These are phyloP conservation scores for Wickerhamiella azymoides DNA, from an alignment of 805 yeast species.

Conservation along the genomic window DNA sequence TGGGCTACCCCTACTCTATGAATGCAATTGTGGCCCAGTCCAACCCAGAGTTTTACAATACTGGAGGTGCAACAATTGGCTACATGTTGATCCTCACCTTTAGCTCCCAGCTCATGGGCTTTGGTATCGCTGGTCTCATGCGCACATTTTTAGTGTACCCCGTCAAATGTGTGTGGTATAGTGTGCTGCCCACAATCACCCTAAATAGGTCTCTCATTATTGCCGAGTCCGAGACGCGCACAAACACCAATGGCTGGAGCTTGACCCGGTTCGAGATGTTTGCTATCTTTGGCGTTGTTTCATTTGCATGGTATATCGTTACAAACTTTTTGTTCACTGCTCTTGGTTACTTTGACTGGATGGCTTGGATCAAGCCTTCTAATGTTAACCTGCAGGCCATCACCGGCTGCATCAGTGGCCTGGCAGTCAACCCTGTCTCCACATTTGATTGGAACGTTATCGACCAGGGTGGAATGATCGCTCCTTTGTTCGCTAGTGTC, in stretches of 20 bases:
- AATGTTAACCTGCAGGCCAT: slow-evolving; percentile 35
- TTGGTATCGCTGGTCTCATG: slow-evolving; percentile 53
- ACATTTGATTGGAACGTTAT: slow-evolving; percentile 36
- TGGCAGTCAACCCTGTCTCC: slow-evolving; percentile 42
- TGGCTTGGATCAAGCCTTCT: slow-evolving; percentile 42
- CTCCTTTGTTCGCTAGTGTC: slow-evolving; percentile 32
- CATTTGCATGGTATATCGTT: slow-evolving; percentile 49
- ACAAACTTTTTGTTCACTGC: slow-evolving; percentile 54
- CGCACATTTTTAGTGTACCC: slow-evolving; percentile 45
- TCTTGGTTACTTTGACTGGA: slow-evolving; percentile 49
- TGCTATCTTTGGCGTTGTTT: slow-evolving; percentile 27
- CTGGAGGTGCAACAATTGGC: slow-evolving; percentile 26
- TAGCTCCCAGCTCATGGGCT: slow-evolving; percentile 49
- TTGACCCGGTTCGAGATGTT: slow-evolving; percentile 40
- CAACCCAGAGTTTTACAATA: slow-evolving; percentile 18
- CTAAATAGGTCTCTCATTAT: slow-evolving; percentile 35
- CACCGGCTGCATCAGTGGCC: slow-evolving; percentile 35
- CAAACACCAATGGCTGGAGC: slow-evolving; percentile 44
- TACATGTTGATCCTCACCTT: slow-evolving; percentile 40
- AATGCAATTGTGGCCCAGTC: slow-evolving; percentile 26
- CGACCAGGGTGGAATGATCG: slow-evolving; percentile 23
- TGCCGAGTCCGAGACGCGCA: slow-evolving; percentile 26
- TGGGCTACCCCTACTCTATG: slow-evolving; percentile 20
- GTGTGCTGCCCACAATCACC: slow-evolving; percentile 34
- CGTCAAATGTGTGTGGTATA: slow-evolving; percentile 40